Conservation (phyloP, 768 basidiomycete species). For the Chalciporus pseudorubinellus region DNA sequence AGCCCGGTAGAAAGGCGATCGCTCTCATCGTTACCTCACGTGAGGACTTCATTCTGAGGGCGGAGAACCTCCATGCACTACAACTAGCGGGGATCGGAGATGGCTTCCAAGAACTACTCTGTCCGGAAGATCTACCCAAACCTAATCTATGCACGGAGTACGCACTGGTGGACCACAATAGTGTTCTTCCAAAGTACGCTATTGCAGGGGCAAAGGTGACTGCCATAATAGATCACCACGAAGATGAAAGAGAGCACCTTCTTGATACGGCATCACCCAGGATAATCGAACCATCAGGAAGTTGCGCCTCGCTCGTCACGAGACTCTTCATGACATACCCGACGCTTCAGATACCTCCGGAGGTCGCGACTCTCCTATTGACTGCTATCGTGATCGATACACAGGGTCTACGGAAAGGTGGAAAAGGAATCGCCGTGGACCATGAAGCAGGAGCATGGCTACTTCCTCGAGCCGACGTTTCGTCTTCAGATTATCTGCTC, state of each 20-base stretch:
- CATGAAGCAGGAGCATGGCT: slow-evolving; percentile 62
- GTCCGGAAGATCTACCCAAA: slow-evolving; percentile 60
- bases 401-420: slow-evolving; percentile 67
- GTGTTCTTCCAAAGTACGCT: slow-evolving; percentile 47
- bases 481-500: slow-evolving; percentile 15
- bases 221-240: slow-evolving; percentile 89
- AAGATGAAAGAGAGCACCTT: slow-evolving; percentile 70
- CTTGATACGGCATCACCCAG: slow-evolving; percentile 61
- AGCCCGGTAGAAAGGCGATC: slow-evolving; percentile 54
- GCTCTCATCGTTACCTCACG: slow-evolving; percentile 71
- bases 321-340: slow-evolving; percentile 24
- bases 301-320: slow-evolving; percentile 71
- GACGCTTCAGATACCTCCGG: slow-evolving; percentile 39
- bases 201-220: slow-evolving; percentile 50
- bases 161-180: slow-evolving; percentile 91
- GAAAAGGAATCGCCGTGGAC: slow-evolving; percentile 73
- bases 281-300: slow-evolving; percentile 67
- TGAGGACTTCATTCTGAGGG: slow-evolving; percentile 71
- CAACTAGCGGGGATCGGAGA: slow-evolving; percentile 51
- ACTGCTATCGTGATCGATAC: slow-evolving; percentile 88
- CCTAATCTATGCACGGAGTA: slow-evolving; percentile 49
- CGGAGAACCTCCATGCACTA: slow-evolving; percentile 84
- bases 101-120: slow-evolving; percentile 56
- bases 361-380: slow-evolving; percentile 77
- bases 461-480: slow-evolving; percentile 51